These are phyloP conservation scores for Hypsizygus marmoreus DNA, from an alignment of 768 basidiomycete genomes.

Conservation along the genomic window DNA sequence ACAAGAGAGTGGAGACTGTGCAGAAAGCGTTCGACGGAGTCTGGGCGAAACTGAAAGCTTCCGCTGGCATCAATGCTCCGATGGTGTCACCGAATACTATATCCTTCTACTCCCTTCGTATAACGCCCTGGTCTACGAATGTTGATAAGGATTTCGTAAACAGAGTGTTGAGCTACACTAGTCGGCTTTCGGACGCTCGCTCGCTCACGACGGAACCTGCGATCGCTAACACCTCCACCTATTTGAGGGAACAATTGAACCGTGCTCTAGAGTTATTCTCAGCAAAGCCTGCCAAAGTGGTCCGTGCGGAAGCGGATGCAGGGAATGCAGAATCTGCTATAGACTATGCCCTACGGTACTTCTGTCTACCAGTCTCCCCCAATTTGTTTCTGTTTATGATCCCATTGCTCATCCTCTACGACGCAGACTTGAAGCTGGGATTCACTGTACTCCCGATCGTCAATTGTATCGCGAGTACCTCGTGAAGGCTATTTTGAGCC, in stretches of 20 bases:
- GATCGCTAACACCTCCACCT: neutral
- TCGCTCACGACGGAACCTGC: constrained; percentile 1
- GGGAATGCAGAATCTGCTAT: constrained; percentile 15
- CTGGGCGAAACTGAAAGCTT: constrained; percentile 6
- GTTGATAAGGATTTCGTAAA: neutral
- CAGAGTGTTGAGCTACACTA: constrained; percentile 10
- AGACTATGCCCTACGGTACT: constrained; percentile 19
- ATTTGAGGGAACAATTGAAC: constrained; percentile 1
- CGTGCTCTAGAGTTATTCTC: constrained; percentile 4
- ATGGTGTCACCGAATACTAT: constrained; percentile 9
- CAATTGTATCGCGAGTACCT: constrained; percentile 14
- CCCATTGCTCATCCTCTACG: too few relatives aligned
- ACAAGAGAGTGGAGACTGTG: neutral
- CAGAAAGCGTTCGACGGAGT: constrained; percentile 10
- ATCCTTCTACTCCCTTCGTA: constrained; percentile 4
- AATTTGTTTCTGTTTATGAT: too few relatives aligned
- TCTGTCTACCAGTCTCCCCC: too few relatives aligned
- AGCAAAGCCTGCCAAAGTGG: constrained; percentile 2
- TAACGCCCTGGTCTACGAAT: constrained; percentile 5
- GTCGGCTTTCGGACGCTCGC: constrained; percentile 5
- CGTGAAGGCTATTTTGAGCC: constrained; percentile 12
- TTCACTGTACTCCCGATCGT: constrained; percentile 13
- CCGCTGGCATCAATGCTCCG: neutral
- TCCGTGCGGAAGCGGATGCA: constrained; percentile 17
- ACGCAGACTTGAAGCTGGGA: constrained; percentile 14